Evolutionary conservation across 2,329 filamentous ascomycete species (phyloP).

Genomic region (Fusarium coffeatum): DNA sequence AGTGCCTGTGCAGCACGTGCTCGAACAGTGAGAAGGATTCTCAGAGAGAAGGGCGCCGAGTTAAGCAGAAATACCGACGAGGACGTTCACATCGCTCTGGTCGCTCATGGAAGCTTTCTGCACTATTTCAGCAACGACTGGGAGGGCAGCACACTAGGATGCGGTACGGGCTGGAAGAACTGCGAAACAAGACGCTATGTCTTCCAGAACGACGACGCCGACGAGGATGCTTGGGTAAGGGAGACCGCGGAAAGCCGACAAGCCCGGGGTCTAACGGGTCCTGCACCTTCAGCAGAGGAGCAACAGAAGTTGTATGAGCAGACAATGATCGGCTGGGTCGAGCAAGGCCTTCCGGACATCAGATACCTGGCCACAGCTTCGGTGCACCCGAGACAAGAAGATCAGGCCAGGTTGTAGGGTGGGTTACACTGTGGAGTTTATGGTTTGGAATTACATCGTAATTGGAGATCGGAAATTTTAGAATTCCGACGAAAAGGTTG

Average conservation of each 20-base stretch:
- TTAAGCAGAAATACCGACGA: conserved; percentile 8
- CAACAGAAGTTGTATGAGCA: conserved; percentile 24
- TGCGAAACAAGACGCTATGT: conserved; percentile 33
- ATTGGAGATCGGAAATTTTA: background rate
- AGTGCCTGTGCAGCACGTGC: conserved; percentile 24
- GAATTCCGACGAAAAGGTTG: background rate
- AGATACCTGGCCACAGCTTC: conserved; percentile 25
- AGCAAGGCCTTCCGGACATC: conserved; percentile 32
- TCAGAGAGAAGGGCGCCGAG: conserved; percentile 15
- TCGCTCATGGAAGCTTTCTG: conserved; percentile 35
- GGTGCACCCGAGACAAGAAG: background rate
- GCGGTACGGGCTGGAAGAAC: conserved; percentile 33
- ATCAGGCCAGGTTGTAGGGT: conserved; percentile 15
- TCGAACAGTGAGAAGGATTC: conserved; percentile 26
- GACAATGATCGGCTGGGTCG: conserved; percentile 32
- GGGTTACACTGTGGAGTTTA: background rate
- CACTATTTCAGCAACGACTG: conserved; percentile 39
- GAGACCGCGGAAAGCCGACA: conserved; percentile 31
- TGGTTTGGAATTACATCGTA: background rate
- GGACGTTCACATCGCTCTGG: conserved; percentile 30
- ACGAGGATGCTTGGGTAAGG: conserved; percentile 33
- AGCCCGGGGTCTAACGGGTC: conserved; percentile 6
- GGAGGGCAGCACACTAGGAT: conserved; percentile 17
- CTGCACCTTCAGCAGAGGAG: conserved; percentile 23
- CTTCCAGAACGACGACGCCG: conserved; percentile 17